phyloP scores from a whole-genome alignment of 176 grass and related monocot genomes.

The Triticum monococcum region DNA sequence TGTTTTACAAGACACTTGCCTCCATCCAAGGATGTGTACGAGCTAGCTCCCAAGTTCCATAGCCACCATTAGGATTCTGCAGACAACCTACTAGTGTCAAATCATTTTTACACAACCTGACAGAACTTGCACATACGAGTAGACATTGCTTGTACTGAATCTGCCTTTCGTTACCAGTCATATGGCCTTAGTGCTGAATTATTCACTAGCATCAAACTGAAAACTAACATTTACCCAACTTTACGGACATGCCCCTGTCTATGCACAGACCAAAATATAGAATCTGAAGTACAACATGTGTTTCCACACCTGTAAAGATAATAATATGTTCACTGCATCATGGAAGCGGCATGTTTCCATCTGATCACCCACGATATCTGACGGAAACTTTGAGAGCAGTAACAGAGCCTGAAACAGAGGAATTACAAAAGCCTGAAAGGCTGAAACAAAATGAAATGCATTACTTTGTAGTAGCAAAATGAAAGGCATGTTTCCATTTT shows the following conservation, averaged over 20 bases:
- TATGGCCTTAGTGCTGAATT: neutral
- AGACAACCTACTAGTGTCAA: constrained; percentile 17
- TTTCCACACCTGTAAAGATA: constrained; percentile 59
- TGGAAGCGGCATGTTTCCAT: constrained; percentile 34
- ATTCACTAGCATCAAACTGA: neutral
- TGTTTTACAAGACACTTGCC: constrained; percentile 30
- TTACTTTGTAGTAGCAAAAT: neutral
- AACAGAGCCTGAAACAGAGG: constrained; percentile 49
- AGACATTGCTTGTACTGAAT: neutral
- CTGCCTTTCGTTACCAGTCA: neutral
- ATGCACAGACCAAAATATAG: neutral
- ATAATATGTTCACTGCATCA: constrained; percentile 48
- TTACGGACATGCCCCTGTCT: neutral
- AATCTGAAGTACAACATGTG: constrained; percentile 12
- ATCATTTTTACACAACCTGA: neutral
- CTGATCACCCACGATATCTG: constrained; percentile 35
- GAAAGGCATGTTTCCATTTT: neutral
- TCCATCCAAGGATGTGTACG: constrained; percentile 74
- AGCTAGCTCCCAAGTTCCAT: constrained; percentile 66
- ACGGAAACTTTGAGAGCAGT: constrained; percentile 50
- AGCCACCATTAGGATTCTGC: constrained; percentile 76
- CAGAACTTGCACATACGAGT: neutral
- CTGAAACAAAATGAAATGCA: constrained; percentile 34
- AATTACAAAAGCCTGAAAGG: constrained; percentile 2
- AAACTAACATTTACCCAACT: neutral